Base-by-base conservation (phyloP, 148 eudicot genomes). In the Rhododendron mucronatum region DNA sequence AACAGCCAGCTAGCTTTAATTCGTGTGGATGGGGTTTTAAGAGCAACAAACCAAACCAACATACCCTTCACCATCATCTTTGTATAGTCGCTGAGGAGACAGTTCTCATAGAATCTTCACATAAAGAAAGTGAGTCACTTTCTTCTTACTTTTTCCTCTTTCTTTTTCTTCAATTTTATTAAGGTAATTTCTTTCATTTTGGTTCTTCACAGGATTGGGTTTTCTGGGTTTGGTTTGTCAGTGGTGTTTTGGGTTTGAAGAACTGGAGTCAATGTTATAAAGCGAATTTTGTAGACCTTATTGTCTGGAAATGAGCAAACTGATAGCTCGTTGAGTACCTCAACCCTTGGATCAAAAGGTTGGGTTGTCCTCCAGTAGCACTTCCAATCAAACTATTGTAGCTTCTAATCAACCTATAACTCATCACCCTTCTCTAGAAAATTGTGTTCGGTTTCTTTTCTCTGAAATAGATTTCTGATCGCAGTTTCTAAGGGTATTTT, bases 401-500 rank as follows among this genome's bases (percentile, higher is more conserved):
- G 39, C 76, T 71, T 30, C 76, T 71, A 30, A 71, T 71, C 76
- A 28, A 30, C 39, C 37, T 30, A 71, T 30, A 2, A 30, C 61
- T 28, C 39, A 71, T 71, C 76, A 71, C 76, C 30, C 28, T 45
- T 21, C 69, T 61, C 45, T 79, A 12, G 33, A 30, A 23, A 77
- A 51, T 16, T 45, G 82, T 74, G 61, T 39, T 75, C 81, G 73
- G 74, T 80, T 86, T 79, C 51, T 51, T 86, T 82, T 73, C 28
- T 86, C 88, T 90, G 86, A 88, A 87, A 86, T 87, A 85, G 28
- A 41, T 83, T 86, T 87, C 74, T 89, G 89, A 86, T 88, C 91
- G 91, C 95, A 92, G 94, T 88, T 93, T 65, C 86, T 86, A 85
- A 89, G 89, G 85, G 88, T 79, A 71, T 85, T 91, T 88, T 87